A percentile compares a stretch with the other conserved stretches of the same genome.
phyloP scores from a whole-genome alignment of 2,329 filamentous ascomycete species.

The Monilinia laxa region DNA sequence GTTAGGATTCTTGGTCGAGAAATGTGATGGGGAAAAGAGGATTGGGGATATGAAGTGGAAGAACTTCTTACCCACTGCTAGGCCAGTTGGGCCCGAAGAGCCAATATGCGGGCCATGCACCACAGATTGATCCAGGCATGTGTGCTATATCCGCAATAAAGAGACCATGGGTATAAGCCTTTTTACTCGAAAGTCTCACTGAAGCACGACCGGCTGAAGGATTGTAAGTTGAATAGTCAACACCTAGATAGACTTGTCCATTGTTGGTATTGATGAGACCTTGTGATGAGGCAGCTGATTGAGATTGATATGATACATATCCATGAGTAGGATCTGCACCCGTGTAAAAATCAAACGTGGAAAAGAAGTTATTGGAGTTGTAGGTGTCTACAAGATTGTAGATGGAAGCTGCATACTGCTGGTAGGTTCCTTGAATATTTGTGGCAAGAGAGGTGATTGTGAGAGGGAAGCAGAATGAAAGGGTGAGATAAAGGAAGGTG shows the following conservation, averaged over 20 bases:
- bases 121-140: constrained; percentile 57
- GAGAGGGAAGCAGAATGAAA: constrained; percentile 7
- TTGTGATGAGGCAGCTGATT: constrained; percentile 53
- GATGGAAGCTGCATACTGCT: constrained; percentile 28
- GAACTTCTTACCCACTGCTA: constrained; percentile 46
- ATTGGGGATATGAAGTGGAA: too few relatives aligned
- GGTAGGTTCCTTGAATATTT: constrained; percentile 6
- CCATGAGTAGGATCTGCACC: constrained; percentile 69
- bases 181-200: constrained; percentile 62
- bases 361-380: constrained; percentile 47
- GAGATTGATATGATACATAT: constrained; percentile 68
- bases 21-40: rapidly evolving
- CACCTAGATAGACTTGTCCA: constrained; percentile 64
- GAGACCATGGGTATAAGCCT: constrained; percentile 54
- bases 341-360: constrained; percentile 55
- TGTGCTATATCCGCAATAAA: constrained; percentile 59
- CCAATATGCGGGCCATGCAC: constrained; percentile 60
- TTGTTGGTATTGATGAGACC: constrained; percentile 49
- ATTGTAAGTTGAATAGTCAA: constrained; percentile 60
- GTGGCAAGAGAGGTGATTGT: neutral
- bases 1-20: neutral
- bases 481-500: neutral
- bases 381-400: constrained; percentile 50
- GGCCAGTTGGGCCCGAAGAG: constrained; percentile 67
- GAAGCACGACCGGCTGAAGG: constrained; percentile 62